Percentiles rank a stretch among this genome's conserved stretches.
Conservation (phyloP, 2,329 filamentous ascomycete species). For the Amphichorda felina region DNA sequence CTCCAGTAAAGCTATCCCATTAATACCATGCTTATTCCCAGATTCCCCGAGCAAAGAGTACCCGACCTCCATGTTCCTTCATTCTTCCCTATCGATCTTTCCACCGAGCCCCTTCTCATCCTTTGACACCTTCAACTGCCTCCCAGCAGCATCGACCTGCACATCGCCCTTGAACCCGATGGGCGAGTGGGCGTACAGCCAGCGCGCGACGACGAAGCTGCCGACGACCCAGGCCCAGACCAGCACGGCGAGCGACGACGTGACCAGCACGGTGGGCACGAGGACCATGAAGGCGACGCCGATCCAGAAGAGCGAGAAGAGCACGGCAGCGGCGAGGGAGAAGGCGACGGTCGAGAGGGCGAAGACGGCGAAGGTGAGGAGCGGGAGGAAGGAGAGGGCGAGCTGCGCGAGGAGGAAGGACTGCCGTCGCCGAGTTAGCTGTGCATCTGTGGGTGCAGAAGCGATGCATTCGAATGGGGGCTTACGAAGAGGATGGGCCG, state of each 20-base stretch:
- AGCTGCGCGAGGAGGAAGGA: conserved; percentile 57
- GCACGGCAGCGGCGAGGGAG: conserved; percentile 46
- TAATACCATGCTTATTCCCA: too few species aligned
- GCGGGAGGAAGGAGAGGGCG: conserved; percentile 51
- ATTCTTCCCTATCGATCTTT: conserved; percentile 3
- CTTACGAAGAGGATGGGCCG: conserved; percentile 59
- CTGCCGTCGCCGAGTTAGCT: conserved; percentile 23
- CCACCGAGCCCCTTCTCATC: conserved; percentile 10
- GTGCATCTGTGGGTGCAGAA: neutral
- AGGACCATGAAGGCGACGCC: conserved; percentile 56
- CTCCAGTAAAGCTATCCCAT: too few species aligned
- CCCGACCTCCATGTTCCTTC: too few species aligned
- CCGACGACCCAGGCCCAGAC: conserved; percentile 57
- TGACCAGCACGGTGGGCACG: conserved; percentile 56
- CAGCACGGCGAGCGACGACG: conserved; percentile 47
- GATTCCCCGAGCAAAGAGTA: too few species aligned
- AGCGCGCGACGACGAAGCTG: conserved; percentile 39
- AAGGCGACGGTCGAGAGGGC: conserved; percentile 49
- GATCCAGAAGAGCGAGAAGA: conserved; percentile 58
- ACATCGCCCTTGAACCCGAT: conserved; percentile 2
- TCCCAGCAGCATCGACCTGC: conserved; percentile 10
- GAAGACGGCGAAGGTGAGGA: conserved; percentile 59
- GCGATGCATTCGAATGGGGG: neutral
- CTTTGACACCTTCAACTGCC: conserved; percentile 8
- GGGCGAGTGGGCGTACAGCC: conserved; percentile 27